Conservation (phyloP, 441 rosid genomes). For the Rhodomyrtus psidioides region DNA sequence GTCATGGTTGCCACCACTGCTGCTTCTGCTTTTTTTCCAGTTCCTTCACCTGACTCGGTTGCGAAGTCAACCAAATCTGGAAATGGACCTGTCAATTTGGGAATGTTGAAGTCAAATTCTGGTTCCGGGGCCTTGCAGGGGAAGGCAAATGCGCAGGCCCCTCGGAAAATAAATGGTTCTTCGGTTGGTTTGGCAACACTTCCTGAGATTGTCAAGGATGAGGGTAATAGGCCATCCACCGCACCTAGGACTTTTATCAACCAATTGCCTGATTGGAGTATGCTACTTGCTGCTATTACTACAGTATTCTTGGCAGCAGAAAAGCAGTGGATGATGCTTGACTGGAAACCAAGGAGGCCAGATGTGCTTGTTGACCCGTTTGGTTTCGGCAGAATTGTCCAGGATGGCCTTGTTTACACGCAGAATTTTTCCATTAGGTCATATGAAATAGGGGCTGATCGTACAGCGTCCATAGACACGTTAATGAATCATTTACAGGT, state of each 20-base stretch:
- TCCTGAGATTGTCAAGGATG: slow-evolving; percentile 14
- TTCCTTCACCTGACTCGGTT: slow-evolving; percentile 40
- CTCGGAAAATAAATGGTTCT: slow-evolving; percentile 76
- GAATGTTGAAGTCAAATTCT: slow-evolving; percentile 35
- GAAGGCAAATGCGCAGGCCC: slow-evolving; percentile 66
- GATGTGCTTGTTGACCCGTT: slow-evolving; percentile 5
- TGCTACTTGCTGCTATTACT: slow-evolving; percentile 9
- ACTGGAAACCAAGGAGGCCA: slow-evolving; percentile 3
- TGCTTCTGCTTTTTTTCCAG: slow-evolving; percentile 64
- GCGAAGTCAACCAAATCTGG: slow-evolving; percentile 38
- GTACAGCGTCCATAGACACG: slow-evolving; percentile 18
- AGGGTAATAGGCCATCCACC: neutral
- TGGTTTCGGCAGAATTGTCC: slow-evolving; percentile 18
- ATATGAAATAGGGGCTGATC: slow-evolving; percentile 19
- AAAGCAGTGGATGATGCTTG: slow-evolving; percentile 13
- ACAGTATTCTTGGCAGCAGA: slow-evolving; percentile 4
- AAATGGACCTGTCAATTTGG: slow-evolving; percentile 36
- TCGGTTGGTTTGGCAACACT: slow-evolving; percentile 20
- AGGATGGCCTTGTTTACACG: slow-evolving; percentile 20
- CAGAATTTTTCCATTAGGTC: slow-evolving; percentile 26
- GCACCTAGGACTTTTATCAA: slow-evolving; percentile 4
- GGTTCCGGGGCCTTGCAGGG: slow-evolving; percentile 52
- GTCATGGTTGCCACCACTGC: slow-evolving; percentile 81
- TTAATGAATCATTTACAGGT: slow-evolving; percentile 29
- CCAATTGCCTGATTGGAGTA: slow-evolving; percentile 8